Evolutionary conservation across 805 yeast species (phyloP), one percentile per base, ranked within the genome.

Genomic region (Zygotorulaspora danielsina): DNA sequence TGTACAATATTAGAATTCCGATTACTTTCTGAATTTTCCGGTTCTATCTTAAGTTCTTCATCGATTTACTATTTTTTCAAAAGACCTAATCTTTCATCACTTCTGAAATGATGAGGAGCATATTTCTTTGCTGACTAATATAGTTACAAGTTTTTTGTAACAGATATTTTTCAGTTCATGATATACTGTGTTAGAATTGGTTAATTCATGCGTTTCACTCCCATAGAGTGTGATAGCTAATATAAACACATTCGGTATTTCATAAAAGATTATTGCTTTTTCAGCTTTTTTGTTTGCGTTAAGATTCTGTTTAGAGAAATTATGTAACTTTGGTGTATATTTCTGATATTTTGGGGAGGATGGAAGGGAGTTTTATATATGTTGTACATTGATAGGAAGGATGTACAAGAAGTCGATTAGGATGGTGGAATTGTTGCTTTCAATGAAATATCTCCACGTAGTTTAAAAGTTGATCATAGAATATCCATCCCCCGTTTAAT

Each of bases 401-500:
- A n/a, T n/a, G n/a, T n/a, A n/a, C n/a, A n/a, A n/a, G n/a, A n/a
- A n/a, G n/a, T n/a, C n/a, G n/a, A n/a, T n/a, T n/a, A n/a, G n/a
- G n/a, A n/a, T n/a, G n/a, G n/a, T n/a, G n/a, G n/a, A n/a, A n/a
- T n/a, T n/a, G n/a, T n/a, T n/a, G n/a, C n/a, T n/a, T n/a, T n/a
- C n/a, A n/a, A n/a, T n/a, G n/a, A n/a, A n/a, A n/a, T n/a, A n/a
- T n/a, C n/a, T n/a, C 12, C 9, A 22, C 25, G 12, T 25, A 21
- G 36, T 28, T 22, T 18, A 28, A 22, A 26, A 29, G 45, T 19
- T 44, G 50, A 45, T 54, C 64, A 53, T 50, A 61, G 53, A 61
- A 38, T 49, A 42, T 40, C 52, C 46, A 45, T 37, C 33, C 50
- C 67, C 68, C 65, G 52, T 56, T 59, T 64, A 64, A 64, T 64